These are phyloP conservation scores for Tanacetum coccineum DNA, from an alignment of 129 eudicot species.

Conservation along the genomic window DNA sequence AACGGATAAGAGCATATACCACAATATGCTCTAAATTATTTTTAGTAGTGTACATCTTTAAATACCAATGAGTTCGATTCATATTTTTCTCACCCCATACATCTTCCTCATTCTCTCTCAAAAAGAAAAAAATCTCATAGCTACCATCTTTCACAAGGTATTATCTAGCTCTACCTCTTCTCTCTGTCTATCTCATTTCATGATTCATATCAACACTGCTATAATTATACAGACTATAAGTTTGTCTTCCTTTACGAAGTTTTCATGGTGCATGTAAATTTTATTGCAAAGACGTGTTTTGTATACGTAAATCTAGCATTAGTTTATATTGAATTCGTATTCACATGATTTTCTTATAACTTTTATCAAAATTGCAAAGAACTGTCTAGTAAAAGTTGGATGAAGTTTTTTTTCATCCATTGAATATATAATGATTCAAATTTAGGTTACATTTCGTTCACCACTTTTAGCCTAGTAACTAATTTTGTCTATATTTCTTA, in stretches of 20 bases:
- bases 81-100: slow-evolving; percentile 7
- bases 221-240: too few species aligned
- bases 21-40: slow-evolving; percentile 15
- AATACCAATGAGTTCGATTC: slow-evolving; percentile 5
- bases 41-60: slow-evolving; percentile 9
- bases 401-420: background rate
- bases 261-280: too few species aligned
- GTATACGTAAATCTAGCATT: background rate
- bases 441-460: background rate
- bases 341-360: background rate
- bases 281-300: too few species aligned
- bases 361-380: background rate
- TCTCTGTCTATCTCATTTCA: background rate
- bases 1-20: slow-evolving; percentile 18
- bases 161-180: too few species aligned
- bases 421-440: too few species aligned
- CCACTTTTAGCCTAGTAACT: background rate
- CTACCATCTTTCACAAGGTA: slow-evolving; percentile 26
- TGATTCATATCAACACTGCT: background rate
- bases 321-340: background rate
- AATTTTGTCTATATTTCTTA: background rate
- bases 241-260: too few species aligned
- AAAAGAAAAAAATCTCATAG: background rate
- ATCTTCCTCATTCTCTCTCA: slow-evolving; percentile 13
- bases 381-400: background rate